A percentile compares a stretch with the other conserved stretches of the same genome.
Evolutionary conservation across 169 alveolate genomes (phyloP).

Genomic region (Fabrea salina): DNA sequence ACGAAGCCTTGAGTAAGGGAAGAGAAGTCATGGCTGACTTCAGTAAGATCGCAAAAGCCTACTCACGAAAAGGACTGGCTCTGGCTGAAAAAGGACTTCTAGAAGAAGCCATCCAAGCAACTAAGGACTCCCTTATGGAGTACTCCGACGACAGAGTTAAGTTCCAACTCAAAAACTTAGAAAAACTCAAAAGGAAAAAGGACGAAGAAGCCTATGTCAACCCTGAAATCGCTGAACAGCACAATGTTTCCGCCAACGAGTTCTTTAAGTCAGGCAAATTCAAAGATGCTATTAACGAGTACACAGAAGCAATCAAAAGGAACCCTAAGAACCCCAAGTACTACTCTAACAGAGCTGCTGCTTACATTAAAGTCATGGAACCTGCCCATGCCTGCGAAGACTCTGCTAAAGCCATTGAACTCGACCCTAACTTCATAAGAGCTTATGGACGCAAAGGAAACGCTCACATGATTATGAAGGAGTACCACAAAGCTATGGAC

Average conservation of each 20-base stretch:
- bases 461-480: constrained; percentile 93
- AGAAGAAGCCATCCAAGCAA: constrained; percentile 88
- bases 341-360: constrained; percentile 96
- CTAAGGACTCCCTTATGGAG: constrained; percentile 92
- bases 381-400: constrained; percentile 91
- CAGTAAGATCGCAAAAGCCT: constrained; percentile 67
- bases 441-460: constrained; percentile 96
- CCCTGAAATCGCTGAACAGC: constrained; percentile 74
- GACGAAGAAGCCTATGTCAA: constrained; percentile 92
- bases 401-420: constrained; percentile 90
- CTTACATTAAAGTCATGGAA: constrained; percentile 93
- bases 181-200: constrained; percentile 87
- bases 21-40: constrained; percentile 90
- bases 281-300: constrained; percentile 96
- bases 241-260: constrained; percentile 79
- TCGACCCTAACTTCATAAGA: constrained; percentile 95
- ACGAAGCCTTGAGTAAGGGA: constrained; percentile 91
- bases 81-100: constrained; percentile 78
- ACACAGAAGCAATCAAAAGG: constrained; percentile 96
- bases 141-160: constrained; percentile 91
- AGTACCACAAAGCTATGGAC: constrained; percentile 95
- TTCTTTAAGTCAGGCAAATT: constrained; percentile 90
- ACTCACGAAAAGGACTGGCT: constrained; percentile 88
- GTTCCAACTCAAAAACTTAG: constrained; percentile 89
- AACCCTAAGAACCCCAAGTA: constrained; percentile 95